Base-by-base conservation (phyloP, 2,329 filamentous ascomycete genomes). In the Hypoxylon sp. region DNA sequence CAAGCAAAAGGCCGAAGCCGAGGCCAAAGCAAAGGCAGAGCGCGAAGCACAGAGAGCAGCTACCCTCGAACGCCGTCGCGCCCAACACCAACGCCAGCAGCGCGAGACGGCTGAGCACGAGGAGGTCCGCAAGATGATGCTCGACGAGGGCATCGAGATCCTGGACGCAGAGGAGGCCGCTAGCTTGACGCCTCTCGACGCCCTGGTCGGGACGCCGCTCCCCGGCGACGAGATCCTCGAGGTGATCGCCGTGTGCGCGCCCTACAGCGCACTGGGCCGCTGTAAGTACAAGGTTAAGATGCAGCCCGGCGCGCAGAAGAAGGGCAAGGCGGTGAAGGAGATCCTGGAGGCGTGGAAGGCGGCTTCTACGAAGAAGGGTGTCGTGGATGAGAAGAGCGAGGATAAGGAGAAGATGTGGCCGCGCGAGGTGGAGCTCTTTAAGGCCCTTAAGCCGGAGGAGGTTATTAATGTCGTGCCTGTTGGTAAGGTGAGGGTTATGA, bases 221-320 rank as follows among this genome's bases (percentile, higher is more conserved):
- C 86, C 90, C 0, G 94, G 93, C 11, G 96, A 99, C 77, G 93
- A 97, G 77, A 90, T 95, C 36, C 80, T 95, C 7, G 89, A 91
- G 73, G 85, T 83, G 0, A 82, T 91, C 1, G 86, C 88, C 1
- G 81, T 91, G 2, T 91, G 90, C 74, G 90, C 87, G 3, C 90
- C 90, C 1, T 91, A 89, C 84, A 82, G 80, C 23, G 89, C 90
- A 1, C 80, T 91, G 71, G 84, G 80, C 2, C 88, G 87, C 61
- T 92, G 91, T 81, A 98, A 98, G 81, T 98, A 98, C 84, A 97
- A 97, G 80, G 93, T 90, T 59, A 99, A 99, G 83, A 80, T 99
- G 74, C 96, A 98, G 80, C 96, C 96, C 0, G 96, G 96, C 0
- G 81, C 89, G 0, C 86, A 91, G 70, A 99, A 98, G 85, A 97